These are phyloP conservation scores for Auricularia auricula-judae DNA, from an alignment of 768 basidiomycete species.

Conservation along the genomic window DNA sequence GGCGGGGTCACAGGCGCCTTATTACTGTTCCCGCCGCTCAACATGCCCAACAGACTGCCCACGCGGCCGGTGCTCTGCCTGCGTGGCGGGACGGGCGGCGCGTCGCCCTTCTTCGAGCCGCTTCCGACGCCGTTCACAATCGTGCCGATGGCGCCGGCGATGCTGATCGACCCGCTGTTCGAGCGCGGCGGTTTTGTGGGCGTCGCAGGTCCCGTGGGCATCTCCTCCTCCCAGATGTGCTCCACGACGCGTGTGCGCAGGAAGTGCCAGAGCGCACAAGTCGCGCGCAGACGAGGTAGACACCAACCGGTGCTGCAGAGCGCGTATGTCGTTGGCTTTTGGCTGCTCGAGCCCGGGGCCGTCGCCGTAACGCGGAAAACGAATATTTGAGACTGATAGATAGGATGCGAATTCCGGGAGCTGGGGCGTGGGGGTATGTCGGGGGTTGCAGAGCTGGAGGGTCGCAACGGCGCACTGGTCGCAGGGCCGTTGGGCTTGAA, in stretches of 20 bases:
- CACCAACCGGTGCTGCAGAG: conserved; percentile 84
- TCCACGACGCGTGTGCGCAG: conserved; percentile 74
- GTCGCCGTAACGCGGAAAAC: conserved; percentile 51
- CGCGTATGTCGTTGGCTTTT: conserved; percentile 49
- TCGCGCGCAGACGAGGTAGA: conserved; percentile 64
- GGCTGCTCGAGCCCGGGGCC: conserved; percentile 6
- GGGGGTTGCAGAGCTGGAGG: conserved; percentile 20
- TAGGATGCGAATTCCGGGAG: conserved; percentile 15
- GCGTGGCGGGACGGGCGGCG: conserved; percentile 55
- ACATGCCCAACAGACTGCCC: conserved; percentile 54
- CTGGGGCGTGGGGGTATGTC: conserved; percentile 20
- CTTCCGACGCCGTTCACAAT: background rate
- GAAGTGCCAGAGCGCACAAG: conserved; percentile 88
- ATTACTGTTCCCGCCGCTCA: conserved; percentile 25
- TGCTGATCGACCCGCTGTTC: background rate
- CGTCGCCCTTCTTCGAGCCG: conserved; percentile 18
- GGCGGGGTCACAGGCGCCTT: background rate
- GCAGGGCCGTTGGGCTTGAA: conserved; percentile 23
- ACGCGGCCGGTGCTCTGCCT: conserved; percentile 22
- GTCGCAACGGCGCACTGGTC: conserved; percentile 15
- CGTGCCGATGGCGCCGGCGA: background rate
- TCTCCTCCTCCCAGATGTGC: conserved; percentile 81
- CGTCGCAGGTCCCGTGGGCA: conserved; percentile 26
- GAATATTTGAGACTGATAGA: conserved; percentile 35
- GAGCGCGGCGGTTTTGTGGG: conserved; percentile 2